Base-by-base conservation (phyloP, 805 yeast species). In the Kluyveromyces starmeri region DNA sequence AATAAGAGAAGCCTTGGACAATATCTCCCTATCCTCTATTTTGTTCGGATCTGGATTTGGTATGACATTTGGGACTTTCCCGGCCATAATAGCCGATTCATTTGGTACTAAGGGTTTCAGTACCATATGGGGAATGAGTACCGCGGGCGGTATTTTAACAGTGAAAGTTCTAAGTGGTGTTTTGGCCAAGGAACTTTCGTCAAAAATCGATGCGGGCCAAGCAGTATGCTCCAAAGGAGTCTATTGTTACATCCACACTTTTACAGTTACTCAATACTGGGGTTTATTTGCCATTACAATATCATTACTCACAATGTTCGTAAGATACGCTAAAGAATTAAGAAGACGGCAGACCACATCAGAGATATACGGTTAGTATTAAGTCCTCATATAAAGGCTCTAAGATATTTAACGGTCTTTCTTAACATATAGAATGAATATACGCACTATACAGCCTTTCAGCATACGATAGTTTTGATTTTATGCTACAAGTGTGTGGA, bases 71-170 rank as follows among this genome's bases (percentile, higher is more conserved):
- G 89, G 89, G 0, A 71, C 79, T 0, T 77, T 76, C 51, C 94
- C 94, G 3, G 80, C 88, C 1, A 67, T 79, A 2, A 66, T 80
- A 19, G 86, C 86, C 0, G 94, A 82, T 42, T 61, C 65, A 10
- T 80, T 79, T 58, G 88, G 88, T 2, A 69, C 83, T 0, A 64
- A 59, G 5, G 69, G 75, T 0, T 82, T 79, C 51, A 75, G 85
- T 15, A 78, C 88, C 0, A 67, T 78, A 1, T 82, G 92, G 89
- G 85, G 89, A 0, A 58, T 81, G 26, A 57, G 75, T 11, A 78
- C 86, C 16, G 75, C 85, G 0, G 88, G 88, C 6, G 84, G 85
- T 1, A 57, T 79, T 14, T 28, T 73, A 4, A 60, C 71, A 0
- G 68, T 81, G 26, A 73, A 71, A 45, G 33, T 64, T 2, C 62